A percentile compares a stretch with the other conserved stretches of the same genome.
Conservation (phyloP, 257 asterid genomes). For the Przewalskia tangutica region DNA sequence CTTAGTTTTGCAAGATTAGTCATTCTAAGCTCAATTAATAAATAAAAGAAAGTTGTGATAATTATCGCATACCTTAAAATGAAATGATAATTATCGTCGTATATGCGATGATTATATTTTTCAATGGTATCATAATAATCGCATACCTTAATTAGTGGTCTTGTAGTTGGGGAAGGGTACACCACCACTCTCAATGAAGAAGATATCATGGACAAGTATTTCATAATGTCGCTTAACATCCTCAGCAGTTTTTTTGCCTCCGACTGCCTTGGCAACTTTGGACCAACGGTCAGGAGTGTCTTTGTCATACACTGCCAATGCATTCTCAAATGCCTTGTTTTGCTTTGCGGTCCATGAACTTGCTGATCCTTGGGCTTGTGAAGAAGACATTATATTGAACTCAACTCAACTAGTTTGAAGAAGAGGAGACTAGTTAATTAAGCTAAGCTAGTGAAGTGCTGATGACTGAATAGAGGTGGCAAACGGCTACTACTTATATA, state of each 20-base stretch:
- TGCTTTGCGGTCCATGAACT: conserved; percentile 49
- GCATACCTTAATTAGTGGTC: conserved; percentile 12
- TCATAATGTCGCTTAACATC: conserved; percentile 67
- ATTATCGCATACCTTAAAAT: neutral
- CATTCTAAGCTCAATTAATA: too few relatives aligned
- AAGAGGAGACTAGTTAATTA: neutral
- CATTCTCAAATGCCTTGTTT: conserved; percentile 78
- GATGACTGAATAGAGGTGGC: conserved; percentile 9
- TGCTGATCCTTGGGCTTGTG: neutral
- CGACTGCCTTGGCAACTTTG: conserved; percentile 67
- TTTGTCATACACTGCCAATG: conserved; percentile 55
- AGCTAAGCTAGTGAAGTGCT: neutral
- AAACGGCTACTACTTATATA: conserved; percentile 13
- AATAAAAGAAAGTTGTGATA: too few relatives aligned
- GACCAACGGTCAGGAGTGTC: conserved; percentile 82
- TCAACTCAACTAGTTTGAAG: too few relatives aligned
- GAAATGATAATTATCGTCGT: too few relatives aligned
- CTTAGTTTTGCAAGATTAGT: too few relatives aligned
- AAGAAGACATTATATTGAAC: neutral
- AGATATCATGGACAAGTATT: conserved; percentile 47
- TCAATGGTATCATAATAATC: neutral
- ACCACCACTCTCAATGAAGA: conserved; percentile 47
- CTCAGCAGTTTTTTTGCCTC: conserved; percentile 45
- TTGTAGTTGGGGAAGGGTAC: conserved; percentile 56
- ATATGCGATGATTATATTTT: neutral